Conservation (phyloP, 495 filamentous ascomycete genomes). For the Penicillium roqueforti region DNA sequence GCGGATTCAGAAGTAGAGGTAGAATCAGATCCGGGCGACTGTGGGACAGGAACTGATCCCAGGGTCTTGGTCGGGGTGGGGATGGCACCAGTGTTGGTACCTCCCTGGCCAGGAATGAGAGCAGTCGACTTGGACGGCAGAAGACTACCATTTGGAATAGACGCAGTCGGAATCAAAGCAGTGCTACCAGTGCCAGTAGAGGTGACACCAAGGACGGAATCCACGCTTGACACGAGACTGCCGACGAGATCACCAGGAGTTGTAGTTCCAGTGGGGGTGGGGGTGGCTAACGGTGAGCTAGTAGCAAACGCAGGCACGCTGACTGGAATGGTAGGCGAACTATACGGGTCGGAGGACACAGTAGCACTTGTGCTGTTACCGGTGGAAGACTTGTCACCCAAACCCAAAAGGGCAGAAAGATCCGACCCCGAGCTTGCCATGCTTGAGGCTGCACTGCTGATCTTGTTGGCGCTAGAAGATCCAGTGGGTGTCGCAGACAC, state of each 20-base stretch:
- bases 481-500: constrained; percentile 1
- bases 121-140: constrained; percentile 14
- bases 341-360: not conserved
- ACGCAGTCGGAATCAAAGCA: constrained; percentile 15
- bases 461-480: constrained; percentile 2
- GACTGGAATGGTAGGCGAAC: constrained; percentile 23
- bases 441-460: not conserved
- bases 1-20: constrained; percentile 3
- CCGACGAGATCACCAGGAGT: constrained; percentile 9
- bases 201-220: constrained; percentile 4
- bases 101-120: constrained; percentile 18
- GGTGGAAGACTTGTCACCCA: constrained; percentile 7
- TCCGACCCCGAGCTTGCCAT: constrained; percentile 2
- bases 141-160: constrained; percentile 4
- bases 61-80: constrained; percentile 25
- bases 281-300: constrained; percentile 11
- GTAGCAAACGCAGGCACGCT: constrained; percentile 25
- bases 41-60: constrained; percentile 20
- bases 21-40: constrained; percentile 12
- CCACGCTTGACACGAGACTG: constrained; percentile 9
- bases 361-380: constrained; percentile 8
- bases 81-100: constrained; percentile 28
- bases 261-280: constrained; percentile 11
- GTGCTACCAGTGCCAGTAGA: constrained; percentile 17
- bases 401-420: constrained; percentile 4